Percentiles rank a stretch among this genome's conserved stretches.
Conservation (phyloP, 2,329 filamentous ascomycete species). For the Colletotrichum filicis region DNA sequence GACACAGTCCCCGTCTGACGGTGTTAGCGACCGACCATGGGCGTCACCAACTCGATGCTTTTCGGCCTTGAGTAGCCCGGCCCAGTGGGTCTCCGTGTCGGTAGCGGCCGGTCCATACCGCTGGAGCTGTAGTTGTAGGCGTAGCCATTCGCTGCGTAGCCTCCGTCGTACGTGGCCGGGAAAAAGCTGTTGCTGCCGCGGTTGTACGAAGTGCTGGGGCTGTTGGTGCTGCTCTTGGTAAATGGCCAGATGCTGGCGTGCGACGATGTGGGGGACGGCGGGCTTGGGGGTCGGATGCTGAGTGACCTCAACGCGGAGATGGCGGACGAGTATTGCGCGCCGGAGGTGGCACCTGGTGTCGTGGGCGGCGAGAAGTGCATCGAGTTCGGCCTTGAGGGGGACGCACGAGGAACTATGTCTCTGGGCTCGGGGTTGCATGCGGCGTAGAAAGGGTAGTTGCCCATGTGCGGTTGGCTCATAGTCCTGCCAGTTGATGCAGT, state of each 20-base stretch:
- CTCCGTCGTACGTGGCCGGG: conserved; percentile 64
- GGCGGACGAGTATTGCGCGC: conserved; percentile 57
- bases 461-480: conserved; percentile 20
- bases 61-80: conserved; percentile 66
- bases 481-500: conserved; percentile 27
- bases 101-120: conserved; percentile 65
- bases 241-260: conserved; percentile 64
- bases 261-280: conserved; percentile 62
- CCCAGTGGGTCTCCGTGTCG: conserved; percentile 59
- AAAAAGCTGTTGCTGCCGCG: conserved; percentile 54
- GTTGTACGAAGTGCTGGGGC: conserved; percentile 65
- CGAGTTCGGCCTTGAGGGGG: conserved; percentile 69
- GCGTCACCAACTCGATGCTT: conserved; percentile 73
- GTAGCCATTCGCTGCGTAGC: conserved; percentile 49
- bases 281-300: conserved; percentile 64
- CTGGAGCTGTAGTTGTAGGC: conserved; percentile 51
- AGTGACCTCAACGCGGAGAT: conserved; percentile 67
- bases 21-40: conserved; percentile 61
- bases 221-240: conserved; percentile 60
- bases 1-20: not conserved
- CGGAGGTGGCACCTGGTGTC: conserved; percentile 48
- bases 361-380: conserved; percentile 65
- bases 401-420: conserved; percentile 73
- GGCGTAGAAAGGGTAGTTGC: conserved; percentile 57
- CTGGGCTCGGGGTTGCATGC: conserved; percentile 62